Base-by-base conservation (phyloP, 2,329 filamentous ascomycete species). In the Alternaria arbusti region DNA sequence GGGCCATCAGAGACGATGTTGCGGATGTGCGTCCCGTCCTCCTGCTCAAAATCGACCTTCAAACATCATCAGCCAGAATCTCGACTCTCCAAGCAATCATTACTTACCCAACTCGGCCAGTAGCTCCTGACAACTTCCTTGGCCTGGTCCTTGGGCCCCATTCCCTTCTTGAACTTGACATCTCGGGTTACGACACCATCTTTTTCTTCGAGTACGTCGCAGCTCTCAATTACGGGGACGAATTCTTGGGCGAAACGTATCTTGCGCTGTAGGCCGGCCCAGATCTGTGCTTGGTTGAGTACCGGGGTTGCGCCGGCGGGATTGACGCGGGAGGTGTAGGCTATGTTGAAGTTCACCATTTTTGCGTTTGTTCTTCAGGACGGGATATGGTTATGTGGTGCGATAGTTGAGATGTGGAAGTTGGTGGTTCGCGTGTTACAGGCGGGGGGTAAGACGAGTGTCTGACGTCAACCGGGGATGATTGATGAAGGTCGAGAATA, bases 11-110 rank as follows among this genome's bases (percentile, higher is more conserved):
- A 81, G 23, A 85, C 70, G 22, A 83, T 80, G 58, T 85, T 85
- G 32, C 78, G 79, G 36, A 85, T 80, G 10, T 79, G 64, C 4
- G 80, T 78, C 7, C 82, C 84, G 56, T 80, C 76, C 11, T 80
- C 74, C 54, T 83, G 82, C 51, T 78, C 71, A 66, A 85, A 85
- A 58, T 84, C 83, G 47, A 84, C 78, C 82, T 84, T 36, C 11
- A 22, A 5, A 40, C 5, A 6, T 3, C 15, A 17, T 64, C 15
- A 61, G 51, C 17, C n/a, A 10, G 30, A 22, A n/a, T n/a, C 15
- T 5, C 9, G 49, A 13, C 6, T 47, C n/a, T 11, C 0, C 36
- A 2, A 40, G 7, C 36, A 23, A 13, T 2, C 60, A 13, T 54
- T 30, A 63, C 75, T 30, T 65, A 82, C 82, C 81, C 79, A 83